A percentile compares a stretch with the other conserved stretches of the same genome.
Evolutionary conservation across 768 basidiomycete genomes (phyloP).

Genomic region (Rhodocollybia butyracea): DNA sequence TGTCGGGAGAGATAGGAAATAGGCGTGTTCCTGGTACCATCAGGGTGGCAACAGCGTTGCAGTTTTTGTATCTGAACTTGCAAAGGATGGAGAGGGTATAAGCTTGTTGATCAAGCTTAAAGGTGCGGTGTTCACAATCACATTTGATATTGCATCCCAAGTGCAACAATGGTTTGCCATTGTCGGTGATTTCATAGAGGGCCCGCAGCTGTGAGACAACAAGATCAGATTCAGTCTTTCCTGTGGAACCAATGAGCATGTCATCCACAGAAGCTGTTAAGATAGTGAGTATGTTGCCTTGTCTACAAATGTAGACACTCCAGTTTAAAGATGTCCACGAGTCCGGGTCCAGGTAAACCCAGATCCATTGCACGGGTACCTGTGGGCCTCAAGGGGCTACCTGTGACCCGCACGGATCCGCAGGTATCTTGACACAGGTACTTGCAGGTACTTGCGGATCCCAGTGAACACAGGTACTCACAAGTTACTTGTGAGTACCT

Average conservation of each 20-base stretch:
- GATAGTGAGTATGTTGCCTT: not conserved
- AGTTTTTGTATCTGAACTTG: constrained; percentile 9
- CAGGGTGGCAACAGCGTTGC: constrained; percentile 7
- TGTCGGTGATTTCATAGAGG: no score
- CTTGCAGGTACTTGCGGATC: no score
- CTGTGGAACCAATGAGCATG: not conserved
- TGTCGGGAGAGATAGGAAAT: not conserved
- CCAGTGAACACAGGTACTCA: no score
- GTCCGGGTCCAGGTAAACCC: no score
- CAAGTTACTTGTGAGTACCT: no score
- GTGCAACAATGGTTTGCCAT: not conserved
- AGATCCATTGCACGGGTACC: no score
- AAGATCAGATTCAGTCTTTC: not conserved
- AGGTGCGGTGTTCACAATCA: not conserved
- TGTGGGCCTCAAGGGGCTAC: no score
- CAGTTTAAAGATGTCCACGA: no score
- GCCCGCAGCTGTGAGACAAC: not conserved
- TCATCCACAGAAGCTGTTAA: not conserved
- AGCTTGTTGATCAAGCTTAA: constrained; percentile 8
- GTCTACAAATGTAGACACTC: constrained; percentile 8
- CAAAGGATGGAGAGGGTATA: constrained; percentile 13
- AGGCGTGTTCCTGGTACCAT: constrained; percentile 1
- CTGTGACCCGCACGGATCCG: no score
- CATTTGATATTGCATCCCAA: not conserved
- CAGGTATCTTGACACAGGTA: no score